These are phyloP conservation scores for Irpex sp. DNA, from an alignment of 1,284 basidiomycete genomes.

Conservation along the genomic window DNA sequence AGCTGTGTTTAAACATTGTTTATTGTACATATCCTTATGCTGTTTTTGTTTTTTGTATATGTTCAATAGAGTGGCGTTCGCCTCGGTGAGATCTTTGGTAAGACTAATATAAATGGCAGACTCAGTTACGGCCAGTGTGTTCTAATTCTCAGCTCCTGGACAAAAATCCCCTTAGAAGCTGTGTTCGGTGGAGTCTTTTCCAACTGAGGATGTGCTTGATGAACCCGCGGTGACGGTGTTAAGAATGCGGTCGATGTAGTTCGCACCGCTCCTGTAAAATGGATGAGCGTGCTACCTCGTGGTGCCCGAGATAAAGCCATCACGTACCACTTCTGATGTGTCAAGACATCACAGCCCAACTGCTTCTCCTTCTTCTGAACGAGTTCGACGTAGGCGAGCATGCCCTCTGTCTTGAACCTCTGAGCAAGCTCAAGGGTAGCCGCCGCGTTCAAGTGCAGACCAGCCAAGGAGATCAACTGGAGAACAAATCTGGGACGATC, in stretches of 20 bases:
- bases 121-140: background rate
- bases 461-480: constrained; percentile 84
- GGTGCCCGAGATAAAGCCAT: constrained; percentile 1
- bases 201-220: constrained; percentile 76
- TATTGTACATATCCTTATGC: background rate
- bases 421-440: constrained; percentile 76
- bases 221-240: constrained; percentile 79
- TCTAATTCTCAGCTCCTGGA: no score
- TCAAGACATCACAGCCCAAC: constrained; percentile 89
- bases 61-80: background rate
- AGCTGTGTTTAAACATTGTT: background rate
- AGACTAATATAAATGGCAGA: background rate
- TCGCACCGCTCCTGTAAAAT: constrained; percentile 71
- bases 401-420: constrained; percentile 79
- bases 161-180: constrained; percentile 43
- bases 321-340: constrained; percentile 82
- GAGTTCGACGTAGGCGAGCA: constrained; percentile 84
- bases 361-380: constrained; percentile 88
- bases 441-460: constrained; percentile 83
- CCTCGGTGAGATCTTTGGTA: background rate
- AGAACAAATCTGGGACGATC: constrained; percentile 63
- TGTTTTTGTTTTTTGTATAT: background rate
- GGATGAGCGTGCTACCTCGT: constrained; percentile 1
- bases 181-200: constrained; percentile 85
- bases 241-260: constrained; percentile 80